A percentile compares a stretch with the other conserved stretches of the same genome.
Conservation (phyloP, 2,329 filamentous ascomycete genomes). For the Sporothrix brunneoviolacea region DNA sequence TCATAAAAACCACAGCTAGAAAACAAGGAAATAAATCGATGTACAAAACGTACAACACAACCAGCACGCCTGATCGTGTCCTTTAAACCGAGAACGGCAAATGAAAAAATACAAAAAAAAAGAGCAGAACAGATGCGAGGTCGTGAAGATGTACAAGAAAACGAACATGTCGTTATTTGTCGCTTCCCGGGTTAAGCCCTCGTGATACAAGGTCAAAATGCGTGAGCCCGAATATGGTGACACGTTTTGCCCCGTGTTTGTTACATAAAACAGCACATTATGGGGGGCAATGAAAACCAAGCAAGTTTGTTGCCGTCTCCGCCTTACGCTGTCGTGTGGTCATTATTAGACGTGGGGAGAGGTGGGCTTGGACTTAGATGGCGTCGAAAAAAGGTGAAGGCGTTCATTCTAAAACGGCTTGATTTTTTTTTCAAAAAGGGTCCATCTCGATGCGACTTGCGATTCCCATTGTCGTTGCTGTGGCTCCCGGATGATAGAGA, state of each 20-base stretch:
- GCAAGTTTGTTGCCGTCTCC: neutral
- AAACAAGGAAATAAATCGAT: too few species aligned
- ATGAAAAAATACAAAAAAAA: slow-evolving; percentile 3
- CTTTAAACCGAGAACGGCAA: neutral
- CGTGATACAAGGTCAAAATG: too few species aligned
- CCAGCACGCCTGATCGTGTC: too few species aligned
- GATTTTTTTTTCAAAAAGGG: slow-evolving; percentile 54
- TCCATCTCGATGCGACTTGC: slow-evolving; percentile 27
- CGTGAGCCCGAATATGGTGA: too few species aligned
- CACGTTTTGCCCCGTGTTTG: too few species aligned
- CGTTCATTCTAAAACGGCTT: slow-evolving; percentile 58
- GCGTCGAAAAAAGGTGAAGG: slow-evolving; percentile 49
- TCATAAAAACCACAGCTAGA: too few species aligned
- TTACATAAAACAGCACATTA: too few species aligned
- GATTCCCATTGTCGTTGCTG: slow-evolving; percentile 38
- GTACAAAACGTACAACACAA: too few species aligned
- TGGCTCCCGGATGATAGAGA: slow-evolving; percentile 22
- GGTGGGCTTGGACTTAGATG: slow-evolving; percentile 40
- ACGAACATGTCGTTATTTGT: too few species aligned
- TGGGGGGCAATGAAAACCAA: too few species aligned
- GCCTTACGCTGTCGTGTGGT: neutral
- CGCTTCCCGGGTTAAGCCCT: too few species aligned
- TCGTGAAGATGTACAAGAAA: too few species aligned
- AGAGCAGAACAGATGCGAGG: neutral
- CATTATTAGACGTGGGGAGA: slow-evolving; percentile 24